A percentile compares a stretch with the other conserved stretches of the same genome.
phyloP scores from a whole-genome alignment of 2,329 filamentous ascomycete genomes.

The Botrytis sinoallii region DNA sequence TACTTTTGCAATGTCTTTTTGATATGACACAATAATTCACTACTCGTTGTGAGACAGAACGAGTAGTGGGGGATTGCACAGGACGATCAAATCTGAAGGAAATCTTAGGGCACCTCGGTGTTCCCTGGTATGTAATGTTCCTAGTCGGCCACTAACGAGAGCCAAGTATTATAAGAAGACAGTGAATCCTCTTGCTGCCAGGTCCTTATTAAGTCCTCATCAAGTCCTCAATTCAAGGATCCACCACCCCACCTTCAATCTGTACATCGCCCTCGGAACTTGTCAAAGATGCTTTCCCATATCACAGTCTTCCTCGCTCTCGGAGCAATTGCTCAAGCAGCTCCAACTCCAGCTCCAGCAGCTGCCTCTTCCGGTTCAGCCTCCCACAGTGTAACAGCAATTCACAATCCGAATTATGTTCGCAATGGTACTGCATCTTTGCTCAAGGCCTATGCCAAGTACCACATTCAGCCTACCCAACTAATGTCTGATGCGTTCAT shows the following conservation, averaged over 20 bases:
- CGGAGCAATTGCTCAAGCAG: constrained; percentile 27
- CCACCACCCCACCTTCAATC: constrained; percentile 16
- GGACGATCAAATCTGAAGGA: neutral
- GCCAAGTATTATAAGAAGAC: constrained; percentile 26
- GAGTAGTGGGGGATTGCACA: neutral
- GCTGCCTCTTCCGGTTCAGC: neutral
- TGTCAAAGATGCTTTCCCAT: constrained; percentile 32
- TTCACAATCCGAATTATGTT: constrained; percentile 31
- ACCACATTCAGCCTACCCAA: constrained; percentile 32
- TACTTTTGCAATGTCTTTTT: neutral
- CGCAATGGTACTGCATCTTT: constrained; percentile 37
- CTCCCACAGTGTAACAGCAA: constrained; percentile 31
- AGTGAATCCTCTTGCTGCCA: constrained; percentile 15
- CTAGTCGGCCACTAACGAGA: too few relatives aligned
- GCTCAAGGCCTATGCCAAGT: constrained; percentile 37
- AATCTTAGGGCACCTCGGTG: neutral
- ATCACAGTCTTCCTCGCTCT: constrained; percentile 31
- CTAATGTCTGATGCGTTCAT: constrained; percentile 30
- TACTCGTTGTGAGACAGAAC: neutral
- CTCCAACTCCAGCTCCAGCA: constrained; percentile 22
- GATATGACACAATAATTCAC: neutral
- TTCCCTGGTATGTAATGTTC: neutral
- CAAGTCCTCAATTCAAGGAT: constrained; percentile 16
- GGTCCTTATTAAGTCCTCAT: constrained; percentile 16
- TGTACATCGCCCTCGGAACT: neutral